Evolutionary conservation across 2,329 filamentous ascomycete species (phyloP).

Genomic region (Immersiporthe knoxdaviesiana): DNA sequence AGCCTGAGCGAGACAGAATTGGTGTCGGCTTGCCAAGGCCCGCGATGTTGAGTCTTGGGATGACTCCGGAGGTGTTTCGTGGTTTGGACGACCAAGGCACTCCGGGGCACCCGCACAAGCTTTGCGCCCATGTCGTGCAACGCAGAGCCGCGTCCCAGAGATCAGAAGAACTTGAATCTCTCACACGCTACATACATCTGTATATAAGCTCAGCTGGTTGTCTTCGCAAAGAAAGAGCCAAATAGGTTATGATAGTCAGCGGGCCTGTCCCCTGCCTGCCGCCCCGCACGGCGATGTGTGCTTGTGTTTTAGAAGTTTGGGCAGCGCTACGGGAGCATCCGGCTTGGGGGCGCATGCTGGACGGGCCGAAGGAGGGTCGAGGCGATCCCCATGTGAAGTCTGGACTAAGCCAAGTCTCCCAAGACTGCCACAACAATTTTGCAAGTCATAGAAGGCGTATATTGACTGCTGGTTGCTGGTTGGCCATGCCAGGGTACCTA

Average conservation of each 20-base stretch:
- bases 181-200: background rate
- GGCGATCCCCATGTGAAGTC: background rate
- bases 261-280: too few relatives aligned
- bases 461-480: background rate
- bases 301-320: background rate
- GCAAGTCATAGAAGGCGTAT: background rate
- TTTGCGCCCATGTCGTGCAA: background rate
- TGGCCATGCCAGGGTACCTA: slow-evolving; percentile 20
- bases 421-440: background rate
- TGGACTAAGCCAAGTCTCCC: background rate
- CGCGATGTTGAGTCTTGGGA: slow-evolving; percentile 22
- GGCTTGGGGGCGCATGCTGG: background rate
- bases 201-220: background rate
- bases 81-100: slow-evolving; percentile 21
- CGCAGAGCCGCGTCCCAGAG: background rate
- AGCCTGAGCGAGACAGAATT: slow-evolving; percentile 17
- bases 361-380: background rate
- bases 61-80: slow-evolving; percentile 24
- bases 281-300: background rate
- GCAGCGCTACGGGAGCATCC: background rate
- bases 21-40: slow-evolving; percentile 26
- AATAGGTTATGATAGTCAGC: background rate
- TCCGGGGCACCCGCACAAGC: background rate
- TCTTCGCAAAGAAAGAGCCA: background rate
- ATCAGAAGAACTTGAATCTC: background rate